Conservation (phyloP, 768 basidiomycete species). For the Fistulinella prunicolor region DNA sequence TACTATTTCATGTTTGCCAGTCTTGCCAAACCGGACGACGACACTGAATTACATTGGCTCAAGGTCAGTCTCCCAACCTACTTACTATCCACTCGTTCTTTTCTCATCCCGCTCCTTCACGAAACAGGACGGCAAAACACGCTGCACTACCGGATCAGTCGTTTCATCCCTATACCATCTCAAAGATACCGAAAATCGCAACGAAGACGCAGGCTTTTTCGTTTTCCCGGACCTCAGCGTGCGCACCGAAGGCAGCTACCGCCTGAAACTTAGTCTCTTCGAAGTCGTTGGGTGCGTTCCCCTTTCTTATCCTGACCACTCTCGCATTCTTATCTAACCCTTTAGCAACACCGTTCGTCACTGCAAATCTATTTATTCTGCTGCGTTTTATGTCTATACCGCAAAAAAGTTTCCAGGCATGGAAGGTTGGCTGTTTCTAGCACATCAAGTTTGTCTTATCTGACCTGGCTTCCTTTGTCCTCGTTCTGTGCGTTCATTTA, state of each 20-base stretch:
- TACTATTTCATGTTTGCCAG: constrained; percentile 97
- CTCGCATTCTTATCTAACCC: constrained; percentile 1
- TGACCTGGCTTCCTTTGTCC: constrained; percentile 12
- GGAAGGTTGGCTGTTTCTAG: constrained; percentile 60
- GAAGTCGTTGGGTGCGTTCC: constrained; percentile 85
- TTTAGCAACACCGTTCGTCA: constrained; percentile 79
- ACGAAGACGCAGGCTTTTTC: constrained; percentile 85
- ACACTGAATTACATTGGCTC: constrained; percentile 84
- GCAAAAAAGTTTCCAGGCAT: constrained; percentile 97
- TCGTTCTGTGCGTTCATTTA: constrained; percentile 14
- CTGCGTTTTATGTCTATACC: constrained; percentile 91
- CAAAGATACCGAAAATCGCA: constrained; percentile 65
- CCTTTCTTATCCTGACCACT: not conserved
- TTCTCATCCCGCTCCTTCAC: too few relatives aligned
- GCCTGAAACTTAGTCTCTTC: constrained; percentile 67
- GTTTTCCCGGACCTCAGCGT: constrained; percentile 95
- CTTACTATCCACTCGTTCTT: not conserved
- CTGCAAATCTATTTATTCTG: constrained; percentile 86
- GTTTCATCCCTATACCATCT: constrained; percentile 91
- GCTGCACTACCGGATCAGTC: constrained; percentile 87
- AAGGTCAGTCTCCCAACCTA: constrained; percentile 44
- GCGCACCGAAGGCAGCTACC: constrained; percentile 87
- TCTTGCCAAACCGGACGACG: constrained; percentile 85
- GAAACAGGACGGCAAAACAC: constrained; percentile 79
- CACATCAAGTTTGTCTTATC: constrained; percentile 18